Conservation (phyloP, 306 rosid genomes). For the Inga leiocalycina region DNA sequence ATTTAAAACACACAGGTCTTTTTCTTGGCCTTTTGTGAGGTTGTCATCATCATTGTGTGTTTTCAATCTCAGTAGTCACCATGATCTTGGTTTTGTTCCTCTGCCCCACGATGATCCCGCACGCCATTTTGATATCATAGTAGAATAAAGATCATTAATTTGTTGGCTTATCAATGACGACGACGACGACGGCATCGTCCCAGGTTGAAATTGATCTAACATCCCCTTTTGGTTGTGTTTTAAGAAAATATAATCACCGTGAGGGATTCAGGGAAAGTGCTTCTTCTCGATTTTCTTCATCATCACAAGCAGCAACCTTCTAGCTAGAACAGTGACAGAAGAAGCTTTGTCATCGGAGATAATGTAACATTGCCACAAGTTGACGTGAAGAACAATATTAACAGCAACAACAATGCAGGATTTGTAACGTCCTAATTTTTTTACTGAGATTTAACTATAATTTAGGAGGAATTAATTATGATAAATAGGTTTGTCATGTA, state of each 20-base stretch:
- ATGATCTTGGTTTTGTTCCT: not conserved
- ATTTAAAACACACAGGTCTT: slow-evolving; percentile 7
- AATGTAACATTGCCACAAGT: not conserved
- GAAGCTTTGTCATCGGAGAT: too few relatives aligned
- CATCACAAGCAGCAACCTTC: slow-evolving; percentile 11
- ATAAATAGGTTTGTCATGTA: too few relatives aligned
- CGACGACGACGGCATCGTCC: slow-evolving; percentile 61
- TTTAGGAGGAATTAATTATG: too few relatives aligned
- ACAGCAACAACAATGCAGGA: not conserved
- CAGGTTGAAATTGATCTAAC: slow-evolving; percentile 65
- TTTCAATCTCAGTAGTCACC: slow-evolving; percentile 10
- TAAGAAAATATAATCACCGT: slow-evolving; percentile 64
- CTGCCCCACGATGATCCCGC: not conserved
- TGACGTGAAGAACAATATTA: not conserved
- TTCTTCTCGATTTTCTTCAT: not conserved
- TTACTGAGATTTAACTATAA: too few relatives aligned
- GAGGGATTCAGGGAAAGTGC: slow-evolving; percentile 31
- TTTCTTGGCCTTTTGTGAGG: slow-evolving; percentile 13
- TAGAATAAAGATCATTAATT: too few relatives aligned
- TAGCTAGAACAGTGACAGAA: slow-evolving; percentile 47
- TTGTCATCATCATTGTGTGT: slow-evolving; percentile 15
- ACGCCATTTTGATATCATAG: not conserved
- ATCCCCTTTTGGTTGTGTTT: slow-evolving; percentile 65
- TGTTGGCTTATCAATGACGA: not conserved
- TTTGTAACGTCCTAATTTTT: not conserved